phyloP scores from a whole-genome alignment of 2,329 filamentous ascomycete genomes.

The Akanthomyces lecanii region DNA sequence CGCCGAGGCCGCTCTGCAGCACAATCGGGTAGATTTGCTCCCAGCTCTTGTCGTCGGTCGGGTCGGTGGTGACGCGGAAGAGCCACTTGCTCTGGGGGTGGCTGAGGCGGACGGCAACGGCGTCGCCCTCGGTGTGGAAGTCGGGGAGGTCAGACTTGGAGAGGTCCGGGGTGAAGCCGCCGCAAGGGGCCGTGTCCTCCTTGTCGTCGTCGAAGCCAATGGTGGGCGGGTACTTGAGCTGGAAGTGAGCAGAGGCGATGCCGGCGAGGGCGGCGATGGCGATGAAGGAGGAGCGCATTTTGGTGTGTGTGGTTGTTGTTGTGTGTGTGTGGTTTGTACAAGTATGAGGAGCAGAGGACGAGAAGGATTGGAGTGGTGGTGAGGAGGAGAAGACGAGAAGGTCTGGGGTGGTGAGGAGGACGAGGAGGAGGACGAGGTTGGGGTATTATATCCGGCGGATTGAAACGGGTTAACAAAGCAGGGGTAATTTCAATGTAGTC shows the following conservation, averaged over 20 bases:
- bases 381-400: background rate
- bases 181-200: constrained; percentile 46
- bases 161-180: constrained; percentile 47
- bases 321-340: background rate
- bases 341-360: background rate
- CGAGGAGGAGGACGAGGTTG: background rate
- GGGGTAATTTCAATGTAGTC: too few species aligned
- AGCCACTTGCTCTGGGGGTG: constrained; percentile 54
- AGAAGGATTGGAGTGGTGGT: background rate
- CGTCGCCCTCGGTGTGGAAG: constrained; percentile 55
- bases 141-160: constrained; percentile 43
- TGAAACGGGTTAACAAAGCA: background rate
- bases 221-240: constrained; percentile 43
- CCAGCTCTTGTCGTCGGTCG: constrained; percentile 41
- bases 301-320: constrained; percentile 16
- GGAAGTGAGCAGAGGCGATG: constrained; percentile 50
- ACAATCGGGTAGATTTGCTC: constrained; percentile 51
- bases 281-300: constrained; percentile 36
- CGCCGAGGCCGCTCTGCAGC: constrained; percentile 50
- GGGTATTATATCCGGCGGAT: background rate
- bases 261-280: constrained; percentile 36
- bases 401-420: background rate
- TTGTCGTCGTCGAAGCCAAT: constrained; percentile 47
- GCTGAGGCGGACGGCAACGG: constrained; percentile 43
- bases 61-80: constrained; percentile 53